Evolutionary conservation across 2,329 filamentous ascomycete genomes (phyloP).

Genomic region (Plectosphaerella plurivora): DNA sequence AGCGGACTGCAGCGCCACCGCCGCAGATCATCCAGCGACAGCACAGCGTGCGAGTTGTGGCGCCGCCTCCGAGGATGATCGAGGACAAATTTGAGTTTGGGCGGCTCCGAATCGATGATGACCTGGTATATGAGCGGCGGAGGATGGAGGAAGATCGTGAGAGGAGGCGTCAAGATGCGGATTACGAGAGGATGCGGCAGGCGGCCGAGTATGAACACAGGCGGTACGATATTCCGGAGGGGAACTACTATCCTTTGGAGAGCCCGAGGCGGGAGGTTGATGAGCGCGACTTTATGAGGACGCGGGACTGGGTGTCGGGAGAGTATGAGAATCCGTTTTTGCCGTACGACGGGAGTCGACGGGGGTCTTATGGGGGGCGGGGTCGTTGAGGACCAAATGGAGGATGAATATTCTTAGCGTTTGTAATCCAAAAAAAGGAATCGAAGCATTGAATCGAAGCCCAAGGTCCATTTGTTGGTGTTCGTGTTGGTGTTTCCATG

Average conservation of each 20-base stretch:
- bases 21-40: constrained; percentile 7
- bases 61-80: constrained; percentile 5
- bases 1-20: not conserved
- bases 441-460: too few species aligned
- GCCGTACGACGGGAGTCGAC: constrained; percentile 2
- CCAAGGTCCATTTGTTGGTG: too few species aligned
- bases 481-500: too few species aligned
- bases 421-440: too few species aligned
- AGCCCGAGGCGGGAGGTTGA: constrained; percentile 5
- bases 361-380: too few species aligned
- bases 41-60: constrained; percentile 2
- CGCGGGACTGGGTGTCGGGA: not conserved
- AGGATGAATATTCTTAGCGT: too few species aligned
- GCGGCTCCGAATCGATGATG: constrained; percentile 4
- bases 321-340: constrained; percentile 10
- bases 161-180: not conserved
- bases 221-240: not conserved
- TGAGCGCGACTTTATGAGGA: constrained; percentile 3
- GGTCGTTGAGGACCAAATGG: too few species aligned
- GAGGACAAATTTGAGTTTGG: constrained; percentile 8
- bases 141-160: not conserved
- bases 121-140: constrained; percentile 4
- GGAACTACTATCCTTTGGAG: not conserved
- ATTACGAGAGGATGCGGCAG: not conserved
- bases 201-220: not conserved